Base-by-base conservation (phyloP, 345 rosid genomes). In the Streptanthus diversifolius region DNA sequence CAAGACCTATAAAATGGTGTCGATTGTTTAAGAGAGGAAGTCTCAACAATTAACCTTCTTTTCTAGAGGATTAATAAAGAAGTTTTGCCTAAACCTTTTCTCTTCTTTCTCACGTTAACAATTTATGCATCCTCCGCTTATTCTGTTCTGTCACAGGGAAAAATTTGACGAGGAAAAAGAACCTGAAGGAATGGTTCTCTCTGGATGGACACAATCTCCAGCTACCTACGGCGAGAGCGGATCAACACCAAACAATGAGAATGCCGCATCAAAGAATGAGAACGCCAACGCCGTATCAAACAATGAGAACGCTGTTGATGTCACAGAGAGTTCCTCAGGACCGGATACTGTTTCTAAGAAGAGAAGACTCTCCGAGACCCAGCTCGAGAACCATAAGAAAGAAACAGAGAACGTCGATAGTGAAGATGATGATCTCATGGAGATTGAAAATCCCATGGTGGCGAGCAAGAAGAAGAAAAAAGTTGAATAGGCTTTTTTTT, bases 111-210 rank as follows among this genome's bases (percentile, higher is more conserved):
- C n/a, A n/a, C n/a, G n/a, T n/a, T n/a, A n/a, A 64, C 2, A 17
- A 33, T 53, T 76, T 43, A 25, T 9, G 13, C 39, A 67, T 53
- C 9, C 35, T 41, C 59, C 58, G 22, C 3, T 65, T 60, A 52
- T 12, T 67, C 37, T 58, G 56, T 40, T 43, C 7, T 52, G 64
- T 29, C 44, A 57, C 79, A 95, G 99, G 82, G 98, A 90, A 62
- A 90, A 87, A 61, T 95, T 95, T 68, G 97, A 95, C 3, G 92
- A 87, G 77, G 99, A 95, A 81, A 91, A 88, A 74, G 99, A 95
- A 80, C 96, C 98, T 0, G 99, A 95, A 78, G 96, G 87, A 77
- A 90, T 95, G 99, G 82, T 90, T 67, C 97, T 92, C 36, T 83
- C 80, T 48, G 98, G 99, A 80, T 95, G 98, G 99, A 82, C 83